Evolutionary conservation across 805 yeast species (phyloP), one percentile per base, ranked within the genome.

Genomic region (Barnettozyma populi): DNA sequence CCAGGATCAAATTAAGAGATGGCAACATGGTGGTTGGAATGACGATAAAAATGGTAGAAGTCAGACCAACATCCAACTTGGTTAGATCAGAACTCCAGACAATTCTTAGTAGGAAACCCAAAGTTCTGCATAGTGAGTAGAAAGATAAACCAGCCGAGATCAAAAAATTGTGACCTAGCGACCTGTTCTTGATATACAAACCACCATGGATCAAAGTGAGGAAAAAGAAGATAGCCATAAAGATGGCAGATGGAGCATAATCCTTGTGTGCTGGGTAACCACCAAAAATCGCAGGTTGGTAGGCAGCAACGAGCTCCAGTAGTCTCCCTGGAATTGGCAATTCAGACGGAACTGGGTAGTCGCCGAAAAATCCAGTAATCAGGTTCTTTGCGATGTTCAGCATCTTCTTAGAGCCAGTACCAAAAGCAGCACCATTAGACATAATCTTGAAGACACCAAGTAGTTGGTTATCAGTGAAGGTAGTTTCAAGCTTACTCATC

Each of bases 31-130:
- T 76, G 16, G 81, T 75, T n/a, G 88, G 80, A 19, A 82, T 66
- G 52, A 79, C 73, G 24, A 79, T 60, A 47, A 84, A 73, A 39
- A 82, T 79, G 34, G 77, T 79, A 4, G 80, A 71, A 5, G 81
- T 67, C 44, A 84, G 67, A 42, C 87, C 92, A 31, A 68, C 53
- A 16, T 65, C 63, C 34, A 80, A 61, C 34, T 61, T 58, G 27
- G 74, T 62, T 16, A 77, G 56, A 54, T 80, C 70, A 18, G 68
- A 61, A 16, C 79, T 73, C 90, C 90, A 85, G 14, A 66, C 70
- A 31, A 77, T 63, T 62, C 92, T 73, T 37, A 80, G 54, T 2
- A 76, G 73, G 60, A 75, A 85, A 2, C 90, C 90, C 35, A 83
- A 52, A 52, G 76, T 66, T 64, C 84, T 72, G 58, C 78, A 54